Percentiles rank a stretch among this genome's conserved stretches.
Conservation (phyloP, 108 stramenopile species). For the Cyclotella sp. region DNA sequence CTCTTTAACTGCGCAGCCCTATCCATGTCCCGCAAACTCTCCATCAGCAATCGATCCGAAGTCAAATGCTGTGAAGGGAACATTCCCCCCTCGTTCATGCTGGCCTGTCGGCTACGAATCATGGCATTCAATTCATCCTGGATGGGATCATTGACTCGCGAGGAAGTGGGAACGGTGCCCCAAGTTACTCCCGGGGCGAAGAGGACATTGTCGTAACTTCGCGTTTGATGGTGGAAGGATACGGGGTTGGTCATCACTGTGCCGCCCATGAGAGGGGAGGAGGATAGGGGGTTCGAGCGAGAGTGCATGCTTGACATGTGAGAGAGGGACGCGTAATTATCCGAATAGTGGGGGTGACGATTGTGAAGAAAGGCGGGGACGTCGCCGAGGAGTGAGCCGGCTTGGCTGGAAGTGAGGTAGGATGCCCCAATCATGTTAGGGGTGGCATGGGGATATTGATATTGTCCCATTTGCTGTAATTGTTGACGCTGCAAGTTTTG, state of each 20-base stretch:
- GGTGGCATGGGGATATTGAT: constrained; percentile 3
- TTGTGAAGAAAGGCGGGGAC: constrained; percentile 2
- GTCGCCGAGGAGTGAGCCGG: background rate
- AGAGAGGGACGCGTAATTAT: background rate
- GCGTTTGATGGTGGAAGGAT: background rate
- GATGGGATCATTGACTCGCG: constrained; percentile 18
- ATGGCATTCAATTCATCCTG: constrained; percentile 31
- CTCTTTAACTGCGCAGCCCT: constrained; percentile 9
- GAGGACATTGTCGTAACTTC: constrained; percentile 29
- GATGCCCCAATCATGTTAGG: background rate
- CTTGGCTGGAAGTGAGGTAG: constrained; percentile 1
- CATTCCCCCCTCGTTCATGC: constrained; percentile 3
- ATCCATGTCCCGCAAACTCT: constrained; percentile 30
- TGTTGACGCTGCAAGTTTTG: background rate
- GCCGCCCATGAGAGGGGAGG: background rate
- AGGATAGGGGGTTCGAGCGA: background rate
- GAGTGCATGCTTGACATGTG: background rate
- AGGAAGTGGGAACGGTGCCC: constrained; percentile 1
- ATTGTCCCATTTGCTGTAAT: constrained; percentile 2
- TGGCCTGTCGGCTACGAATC: constrained; percentile 14
- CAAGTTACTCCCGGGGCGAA: constrained; percentile 23
- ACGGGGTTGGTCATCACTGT: background rate
- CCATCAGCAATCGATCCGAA: constrained; percentile 37
- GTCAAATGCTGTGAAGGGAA: constrained; percentile 11
- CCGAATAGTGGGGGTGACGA: background rate